Conservation (phyloP, 2,329 filamentous ascomycete species). For the Arthrobotrys iridis region DNA sequence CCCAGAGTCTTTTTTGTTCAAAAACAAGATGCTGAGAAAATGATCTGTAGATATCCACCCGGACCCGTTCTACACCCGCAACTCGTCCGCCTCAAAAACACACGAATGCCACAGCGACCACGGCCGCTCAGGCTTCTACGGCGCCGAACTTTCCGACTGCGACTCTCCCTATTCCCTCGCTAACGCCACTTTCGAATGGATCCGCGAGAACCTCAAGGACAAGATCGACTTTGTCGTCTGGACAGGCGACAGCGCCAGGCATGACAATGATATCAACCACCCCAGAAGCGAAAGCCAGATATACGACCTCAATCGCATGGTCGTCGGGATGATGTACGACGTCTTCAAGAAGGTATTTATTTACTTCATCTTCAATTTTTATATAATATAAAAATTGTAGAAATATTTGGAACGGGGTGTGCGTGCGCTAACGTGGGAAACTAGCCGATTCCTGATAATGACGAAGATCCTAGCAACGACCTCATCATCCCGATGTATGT, state of each 20-base stretch:
- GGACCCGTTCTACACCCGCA: slow-evolving; percentile 78
- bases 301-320: slow-evolving; percentile 76
- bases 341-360: slow-evolving; percentile 69
- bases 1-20: slow-evolving; percentile 53
- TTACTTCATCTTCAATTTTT: not conserved
- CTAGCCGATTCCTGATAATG: slow-evolving; percentile 58
- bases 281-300: slow-evolving; percentile 81
- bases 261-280: slow-evolving; percentile 84
- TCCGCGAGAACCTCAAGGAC: slow-evolving; percentile 78
- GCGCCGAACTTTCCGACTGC: slow-evolving; percentile 86
- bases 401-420: slow-evolving; percentile 23
- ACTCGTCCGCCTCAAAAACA: slow-evolving; percentile 76
- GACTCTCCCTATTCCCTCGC: slow-evolving; percentile 83
- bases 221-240: slow-evolving; percentile 88
- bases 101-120: slow-evolving; percentile 80
- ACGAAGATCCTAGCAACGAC: slow-evolving; percentile 67
- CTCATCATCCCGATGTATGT: slow-evolving; percentile 71
- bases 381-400: not conserved
- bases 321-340: slow-evolving; percentile 79
- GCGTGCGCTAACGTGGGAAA: too few relatives aligned
- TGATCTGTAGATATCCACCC: slow-evolving; percentile 80
- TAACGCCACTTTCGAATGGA: slow-evolving; percentile 91
- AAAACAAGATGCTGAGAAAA: not conserved
- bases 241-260: slow-evolving; percentile 89
- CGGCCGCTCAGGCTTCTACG: slow-evolving; percentile 81